phyloP scores from a whole-genome alignment of 2,329 filamentous ascomycete genomes.

The Madurella fahalii region DNA sequence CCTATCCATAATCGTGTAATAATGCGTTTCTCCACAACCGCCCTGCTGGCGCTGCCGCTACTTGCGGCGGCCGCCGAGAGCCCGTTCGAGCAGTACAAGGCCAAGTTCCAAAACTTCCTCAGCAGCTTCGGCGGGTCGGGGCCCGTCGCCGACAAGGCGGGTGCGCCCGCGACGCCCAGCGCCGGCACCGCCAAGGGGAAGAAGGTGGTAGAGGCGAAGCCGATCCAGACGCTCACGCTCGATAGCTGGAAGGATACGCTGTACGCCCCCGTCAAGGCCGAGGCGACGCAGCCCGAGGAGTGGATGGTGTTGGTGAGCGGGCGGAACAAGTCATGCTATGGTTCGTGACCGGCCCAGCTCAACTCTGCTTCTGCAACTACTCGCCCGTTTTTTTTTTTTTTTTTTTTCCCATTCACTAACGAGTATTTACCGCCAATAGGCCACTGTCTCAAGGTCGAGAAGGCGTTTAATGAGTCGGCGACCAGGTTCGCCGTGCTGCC shows the following conservation, averaged over 20 bases:
- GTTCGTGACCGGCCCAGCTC: slow-evolving; percentile 35
- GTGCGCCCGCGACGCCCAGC: slow-evolving; percentile 36
- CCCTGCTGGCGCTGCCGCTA: slow-evolving; percentile 52
- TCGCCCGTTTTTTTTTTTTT: no score
- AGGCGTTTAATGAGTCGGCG: slow-evolving; percentile 63
- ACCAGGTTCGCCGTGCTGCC: slow-evolving; percentile 58
- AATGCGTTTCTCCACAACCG: slow-evolving; percentile 56
- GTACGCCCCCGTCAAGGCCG: slow-evolving; percentile 56
- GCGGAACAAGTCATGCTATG: slow-evolving; percentile 73
- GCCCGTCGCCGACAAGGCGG: slow-evolving; percentile 41
- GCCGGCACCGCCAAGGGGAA: slow-evolving; percentile 41
- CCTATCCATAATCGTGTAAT: background rate
- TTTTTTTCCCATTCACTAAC: slow-evolving; percentile 7
- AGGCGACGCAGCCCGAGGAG: slow-evolving; percentile 61
- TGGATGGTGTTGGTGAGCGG: slow-evolving; percentile 74
- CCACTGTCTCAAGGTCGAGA: slow-evolving; percentile 60
- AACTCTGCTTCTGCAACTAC: background rate
- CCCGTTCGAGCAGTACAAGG: slow-evolving; percentile 54
- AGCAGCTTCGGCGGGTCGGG: slow-evolving; percentile 54
- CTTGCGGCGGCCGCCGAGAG: slow-evolving; percentile 50
- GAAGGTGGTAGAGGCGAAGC: slow-evolving; percentile 37
- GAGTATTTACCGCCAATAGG: slow-evolving; percentile 39
- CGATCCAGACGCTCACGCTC: slow-evolving; percentile 58
- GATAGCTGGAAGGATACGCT: slow-evolving; percentile 69
- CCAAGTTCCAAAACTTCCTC: slow-evolving; percentile 60